phyloP scores from a whole-genome alignment of 345 rosid genomes.

The Bruguiera gymnorhiza region DNA sequence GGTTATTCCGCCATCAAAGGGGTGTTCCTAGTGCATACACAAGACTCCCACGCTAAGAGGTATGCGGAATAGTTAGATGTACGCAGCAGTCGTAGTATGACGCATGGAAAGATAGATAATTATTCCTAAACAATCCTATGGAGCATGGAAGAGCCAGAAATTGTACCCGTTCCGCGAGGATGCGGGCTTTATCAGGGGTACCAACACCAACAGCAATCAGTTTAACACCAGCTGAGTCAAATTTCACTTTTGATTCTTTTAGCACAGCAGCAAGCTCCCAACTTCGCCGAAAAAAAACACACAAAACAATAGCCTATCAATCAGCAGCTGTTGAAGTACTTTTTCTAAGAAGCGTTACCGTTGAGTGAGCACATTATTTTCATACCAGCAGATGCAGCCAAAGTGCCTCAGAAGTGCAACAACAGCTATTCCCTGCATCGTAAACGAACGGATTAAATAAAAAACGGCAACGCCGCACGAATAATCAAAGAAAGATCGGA shows the following conservation, averaged over 20 bases:
- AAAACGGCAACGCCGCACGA: no score
- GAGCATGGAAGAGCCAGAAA: not conserved
- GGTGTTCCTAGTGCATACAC: no score
- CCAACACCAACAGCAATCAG: conserved; percentile 87
- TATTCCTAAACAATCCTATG: not conserved
- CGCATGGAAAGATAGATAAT: not conserved
- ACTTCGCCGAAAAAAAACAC: conserved; percentile 27
- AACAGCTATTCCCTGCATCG: conserved; percentile 63
- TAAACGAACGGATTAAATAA: not conserved
- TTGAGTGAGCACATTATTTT: not conserved
- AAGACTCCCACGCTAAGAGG: no score
- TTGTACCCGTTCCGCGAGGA: conserved; percentile 60
- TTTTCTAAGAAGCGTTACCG: no score
- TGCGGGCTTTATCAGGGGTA: conserved; percentile 67
- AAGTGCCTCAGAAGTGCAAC: conserved; percentile 88
- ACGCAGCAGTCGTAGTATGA: not conserved
- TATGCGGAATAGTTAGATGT: not conserved
- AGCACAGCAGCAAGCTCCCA: conserved; percentile 81
- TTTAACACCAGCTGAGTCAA: conserved; percentile 78
- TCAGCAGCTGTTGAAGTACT: not conserved
- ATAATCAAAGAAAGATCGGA: not conserved
- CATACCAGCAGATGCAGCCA: conserved; percentile 83
- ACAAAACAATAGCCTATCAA: not conserved
- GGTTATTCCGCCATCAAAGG: no score
- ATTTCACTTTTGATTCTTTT: conserved; percentile 60